Evolutionary conservation across 352 stramenopile genomes (phyloP).

Genomic region (Pythium rhizo-oryzae): DNA sequence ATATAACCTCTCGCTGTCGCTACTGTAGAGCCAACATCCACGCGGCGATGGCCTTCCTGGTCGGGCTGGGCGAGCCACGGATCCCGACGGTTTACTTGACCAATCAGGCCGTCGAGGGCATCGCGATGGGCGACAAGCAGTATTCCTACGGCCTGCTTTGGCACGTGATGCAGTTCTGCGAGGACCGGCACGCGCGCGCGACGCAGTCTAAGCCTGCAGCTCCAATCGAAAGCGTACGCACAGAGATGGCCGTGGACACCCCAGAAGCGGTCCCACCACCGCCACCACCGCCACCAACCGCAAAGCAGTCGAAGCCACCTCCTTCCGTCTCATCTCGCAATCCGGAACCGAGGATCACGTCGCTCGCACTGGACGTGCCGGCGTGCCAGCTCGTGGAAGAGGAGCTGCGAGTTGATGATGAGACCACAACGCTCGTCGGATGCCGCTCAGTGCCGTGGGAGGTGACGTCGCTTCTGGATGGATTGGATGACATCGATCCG

Average conservation of each 20-base stretch:
- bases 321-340: neutral
- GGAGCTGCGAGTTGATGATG: neutral
- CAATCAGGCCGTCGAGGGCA: slow-evolving; percentile 34
- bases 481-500: neutral
- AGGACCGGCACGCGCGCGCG: neutral
- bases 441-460: neutral
- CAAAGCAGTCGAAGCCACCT: neutral
- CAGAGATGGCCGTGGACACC: no score
- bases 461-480: slow-evolving; percentile 1
- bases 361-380: slow-evolving; percentile 27
- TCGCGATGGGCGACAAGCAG: slow-evolving; percentile 52
- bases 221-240: no score
- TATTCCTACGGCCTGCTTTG: slow-evolving; percentile 52
- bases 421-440: neutral
- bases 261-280: neutral
- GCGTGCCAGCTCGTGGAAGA: slow-evolving; percentile 28
- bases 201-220: neutral
- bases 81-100: slow-evolving; percentile 25
- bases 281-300: neutral
- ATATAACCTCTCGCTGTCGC: neutral
- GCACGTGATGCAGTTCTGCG: slow-evolving; percentile 47
- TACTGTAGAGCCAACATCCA: slow-evolving; percentile 14
- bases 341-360: neutral
- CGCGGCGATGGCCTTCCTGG: neutral
- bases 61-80: neutral